Evolutionary conservation across 2,329 filamentous ascomycete genomes (phyloP).

Genomic region (Alternaria consortialis): DNA sequence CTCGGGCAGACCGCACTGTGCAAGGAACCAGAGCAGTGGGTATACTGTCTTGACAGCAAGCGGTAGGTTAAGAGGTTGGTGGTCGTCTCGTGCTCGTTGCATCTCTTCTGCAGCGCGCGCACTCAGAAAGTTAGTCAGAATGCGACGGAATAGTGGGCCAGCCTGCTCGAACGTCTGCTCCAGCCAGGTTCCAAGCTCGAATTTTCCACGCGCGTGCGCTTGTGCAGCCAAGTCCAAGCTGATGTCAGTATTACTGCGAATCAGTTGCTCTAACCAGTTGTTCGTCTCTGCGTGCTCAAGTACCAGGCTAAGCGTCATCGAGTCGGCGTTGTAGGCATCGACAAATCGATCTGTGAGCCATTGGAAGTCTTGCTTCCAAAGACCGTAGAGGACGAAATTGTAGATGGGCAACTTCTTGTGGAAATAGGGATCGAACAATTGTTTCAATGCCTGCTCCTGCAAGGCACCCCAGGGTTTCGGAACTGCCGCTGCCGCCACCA

Average conservation of each 20-base stretch:
- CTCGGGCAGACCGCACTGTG: slow-evolving; percentile 63
- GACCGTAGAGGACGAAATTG: slow-evolving; percentile 87
- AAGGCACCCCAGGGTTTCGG: slow-evolving; percentile 79
- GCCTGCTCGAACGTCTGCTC: slow-evolving; percentile 72
- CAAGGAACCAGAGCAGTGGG: slow-evolving; percentile 78
- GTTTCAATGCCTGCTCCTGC: slow-evolving; percentile 77
- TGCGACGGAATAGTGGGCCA: slow-evolving; percentile 71
- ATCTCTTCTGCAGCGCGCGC: slow-evolving; percentile 87
- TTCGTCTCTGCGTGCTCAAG: slow-evolving; percentile 83
- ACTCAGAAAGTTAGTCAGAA: slow-evolving; percentile 80
- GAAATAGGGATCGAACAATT: slow-evolving; percentile 84
- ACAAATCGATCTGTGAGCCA: slow-evolving; percentile 87
- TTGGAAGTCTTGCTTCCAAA: slow-evolving; percentile 89
- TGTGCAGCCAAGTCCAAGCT: slow-evolving; percentile 86
- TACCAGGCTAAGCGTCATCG: slow-evolving; percentile 72
- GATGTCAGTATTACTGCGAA: slow-evolving; percentile 81
- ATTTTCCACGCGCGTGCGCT: slow-evolving; percentile 80
- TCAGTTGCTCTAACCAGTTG: slow-evolving; percentile 83
- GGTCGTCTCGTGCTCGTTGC: slow-evolving; percentile 75
- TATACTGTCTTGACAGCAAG: slow-evolving; percentile 87
- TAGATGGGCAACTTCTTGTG: slow-evolving; percentile 79
- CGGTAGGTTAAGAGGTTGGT: slow-evolving; percentile 72
- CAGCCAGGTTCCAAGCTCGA: slow-evolving; percentile 84
- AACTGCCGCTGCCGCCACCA: slow-evolving; percentile 79
- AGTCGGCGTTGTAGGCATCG: slow-evolving; percentile 75